phyloP scores from a whole-genome alignment of 371 early-diverging fungal species.

The Conidiobolus incongruus region DNA sequence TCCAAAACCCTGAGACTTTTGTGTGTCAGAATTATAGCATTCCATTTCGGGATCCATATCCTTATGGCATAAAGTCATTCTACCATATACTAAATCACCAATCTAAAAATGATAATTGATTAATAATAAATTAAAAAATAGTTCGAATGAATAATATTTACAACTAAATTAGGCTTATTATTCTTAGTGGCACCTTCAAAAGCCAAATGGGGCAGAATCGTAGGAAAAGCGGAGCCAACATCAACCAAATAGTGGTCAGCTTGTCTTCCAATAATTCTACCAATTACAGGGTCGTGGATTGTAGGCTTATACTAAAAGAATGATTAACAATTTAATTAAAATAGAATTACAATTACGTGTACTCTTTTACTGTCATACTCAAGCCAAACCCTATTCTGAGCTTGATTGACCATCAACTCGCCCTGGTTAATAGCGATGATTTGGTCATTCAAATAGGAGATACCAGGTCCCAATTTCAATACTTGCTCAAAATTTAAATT shows the following conservation, averaged over 20 bases:
- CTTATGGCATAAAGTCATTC: conserved; percentile 62
- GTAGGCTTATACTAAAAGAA: conserved; percentile 57
- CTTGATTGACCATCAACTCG: not conserved
- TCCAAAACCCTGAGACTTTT: conserved; percentile 59
- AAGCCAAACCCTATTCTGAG: not conserved
- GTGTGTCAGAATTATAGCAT: conserved; percentile 53
- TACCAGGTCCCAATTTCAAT: conserved; percentile 1
- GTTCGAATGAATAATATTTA: conserved; percentile 7
- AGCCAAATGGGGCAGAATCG: conserved; percentile 48
- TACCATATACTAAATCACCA: conserved; percentile 62
- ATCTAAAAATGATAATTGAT: conserved; percentile 16
- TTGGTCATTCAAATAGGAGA: not conserved
- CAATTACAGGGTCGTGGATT: conserved; percentile 69
- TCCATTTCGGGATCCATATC: conserved; percentile 94
- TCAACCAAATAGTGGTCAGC: conserved; percentile 75
- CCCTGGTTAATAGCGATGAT: not conserved
- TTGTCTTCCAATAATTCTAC: conserved; percentile 36
- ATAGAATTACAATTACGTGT: not conserved
- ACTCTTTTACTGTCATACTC: conserved; percentile 5
- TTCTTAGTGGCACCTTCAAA: conserved; percentile 91
- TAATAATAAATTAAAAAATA: not conserved
- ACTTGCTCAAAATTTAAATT: too few species aligned
- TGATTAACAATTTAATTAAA: not conserved
- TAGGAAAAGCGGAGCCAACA: conserved; percentile 73
- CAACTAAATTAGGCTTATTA: conserved; percentile 61